Base-by-base conservation (phyloP, 1,284 basidiomycete genomes). In the Marasmius fiardii region DNA sequence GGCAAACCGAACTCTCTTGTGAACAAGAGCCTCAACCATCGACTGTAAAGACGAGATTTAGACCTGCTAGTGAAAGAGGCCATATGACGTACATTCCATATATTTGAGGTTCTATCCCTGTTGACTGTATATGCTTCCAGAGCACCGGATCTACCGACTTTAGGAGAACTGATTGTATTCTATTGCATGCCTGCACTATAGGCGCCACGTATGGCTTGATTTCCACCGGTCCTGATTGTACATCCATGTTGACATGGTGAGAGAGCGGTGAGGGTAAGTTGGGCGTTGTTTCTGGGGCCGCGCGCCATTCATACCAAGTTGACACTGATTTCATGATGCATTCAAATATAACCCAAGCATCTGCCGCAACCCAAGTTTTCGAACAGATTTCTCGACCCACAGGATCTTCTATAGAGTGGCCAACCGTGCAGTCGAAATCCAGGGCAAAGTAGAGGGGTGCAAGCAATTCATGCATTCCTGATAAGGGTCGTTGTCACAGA, bases 381-480 rank as follows among this genome's bases (percentile, higher is more conserved):
- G 86, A 79, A 63, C 89, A 90, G 18, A 89, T 67, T 61, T 90
- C 86, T 24, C 18, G n/a, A 11, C 24, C 23, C 18, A 14, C 41
- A 68, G 65, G 45, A 88, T 68, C 12, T 74, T 65, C 24, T 66
- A 54, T 49, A 77, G 73, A 63, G 63, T 14, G 59, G 55, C 55
- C 61, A 18, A 71, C 60, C 16, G 91, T 68, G 1, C 93, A 88
- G 71, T 98, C 95, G 62, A 82, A 88, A 67, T 95, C 90, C 53
- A 93, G 77, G 1, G 87, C 86, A 65, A 89, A 83, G 62, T 92
- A 89, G 31, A 96, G 70, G 0, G 92, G 89, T 0, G 93, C 95
- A 6, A 96, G 80, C 4, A 97, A 75, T 68, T 98, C 95, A 67
- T 98, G 95, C 95, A 98, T 97, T 49, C 95, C 78, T 79, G 39